A percentile compares a stretch with the other conserved stretches of the same genome.
Evolutionary conservation across 2,329 filamentous ascomycete genomes (phyloP).

Genomic region (Verticillium nubilum): DNA sequence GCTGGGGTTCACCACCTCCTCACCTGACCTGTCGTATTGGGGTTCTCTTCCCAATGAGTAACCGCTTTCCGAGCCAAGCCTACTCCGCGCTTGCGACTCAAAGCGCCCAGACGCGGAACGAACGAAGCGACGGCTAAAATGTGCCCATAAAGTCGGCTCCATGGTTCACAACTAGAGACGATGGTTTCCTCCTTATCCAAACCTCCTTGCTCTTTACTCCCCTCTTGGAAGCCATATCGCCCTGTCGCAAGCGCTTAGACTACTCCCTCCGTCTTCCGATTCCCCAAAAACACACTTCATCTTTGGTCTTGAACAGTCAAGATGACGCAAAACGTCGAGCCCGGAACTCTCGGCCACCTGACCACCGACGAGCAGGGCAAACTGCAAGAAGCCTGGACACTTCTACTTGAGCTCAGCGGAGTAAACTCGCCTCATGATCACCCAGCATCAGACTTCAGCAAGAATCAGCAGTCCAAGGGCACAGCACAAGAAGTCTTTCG

Average conservation of each 20-base stretch:
- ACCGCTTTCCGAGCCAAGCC: not conserved
- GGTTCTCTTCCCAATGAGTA: not conserved
- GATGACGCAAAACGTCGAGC: conserved; percentile 37
- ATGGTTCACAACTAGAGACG: not conserved
- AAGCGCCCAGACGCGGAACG: not conserved
- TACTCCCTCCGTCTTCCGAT: not conserved
- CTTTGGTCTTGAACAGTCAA: conserved; percentile 20
- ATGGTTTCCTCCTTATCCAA: not conserved
- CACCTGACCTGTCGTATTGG: not conserved
- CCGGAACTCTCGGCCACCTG: conserved; percentile 15
- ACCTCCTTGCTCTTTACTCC: not conserved
- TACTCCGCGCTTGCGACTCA: not conserved
- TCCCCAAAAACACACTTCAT: not conserved
- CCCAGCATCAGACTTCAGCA: not conserved
- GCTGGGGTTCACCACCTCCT: not conserved
- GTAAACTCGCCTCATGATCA: conserved; percentile 1
- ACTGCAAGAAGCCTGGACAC: conserved; percentile 18
- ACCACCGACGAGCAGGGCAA: conserved; percentile 16
- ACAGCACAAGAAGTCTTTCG: conserved; percentile 17
- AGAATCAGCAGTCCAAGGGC: not conserved
- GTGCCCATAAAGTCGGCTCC: not conserved
- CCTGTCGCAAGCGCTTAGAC: not conserved
- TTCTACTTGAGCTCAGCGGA: conserved; percentile 15
- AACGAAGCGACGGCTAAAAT: not conserved
- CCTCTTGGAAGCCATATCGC: not conserved